Percentiles rank a stretch among this genome's conserved stretches.
Conservation (phyloP, 2,329 filamentous ascomycete genomes). For the Pseudogymnoascus sp. region DNA sequence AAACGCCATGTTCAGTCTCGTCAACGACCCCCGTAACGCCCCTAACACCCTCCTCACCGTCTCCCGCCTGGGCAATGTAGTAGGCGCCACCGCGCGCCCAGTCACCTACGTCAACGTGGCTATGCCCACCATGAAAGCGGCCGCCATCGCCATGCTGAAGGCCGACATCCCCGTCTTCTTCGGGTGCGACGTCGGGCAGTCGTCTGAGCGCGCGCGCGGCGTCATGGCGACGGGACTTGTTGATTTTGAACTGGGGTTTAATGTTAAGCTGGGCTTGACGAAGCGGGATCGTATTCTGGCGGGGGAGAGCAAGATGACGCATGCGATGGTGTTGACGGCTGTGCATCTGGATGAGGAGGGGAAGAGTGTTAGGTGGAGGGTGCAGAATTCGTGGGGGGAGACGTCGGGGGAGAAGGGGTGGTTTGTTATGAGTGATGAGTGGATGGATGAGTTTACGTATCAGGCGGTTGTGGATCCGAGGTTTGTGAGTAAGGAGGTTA, state of each 20-base stretch:
- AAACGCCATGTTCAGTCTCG: constrained; percentile 66
- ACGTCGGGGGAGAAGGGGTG: constrained; percentile 66
- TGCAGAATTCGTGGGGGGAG: constrained; percentile 80
- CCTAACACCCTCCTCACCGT: constrained; percentile 68
- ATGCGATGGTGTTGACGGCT: constrained; percentile 84
- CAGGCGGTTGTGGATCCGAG: constrained; percentile 76
- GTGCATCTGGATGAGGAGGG: constrained; percentile 66
- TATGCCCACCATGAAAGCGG: constrained; percentile 61
- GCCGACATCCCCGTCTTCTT: constrained; percentile 80
- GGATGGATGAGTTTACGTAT: constrained; percentile 76
- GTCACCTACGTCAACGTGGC: constrained; percentile 79
- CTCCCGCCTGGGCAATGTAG: constrained; percentile 70
- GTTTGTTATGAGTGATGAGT: constrained; percentile 80
- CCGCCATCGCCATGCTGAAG: constrained; percentile 69
- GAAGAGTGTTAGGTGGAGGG: constrained; percentile 67
- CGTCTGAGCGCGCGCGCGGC: constrained; percentile 56
- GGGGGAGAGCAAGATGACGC: constrained; percentile 77
- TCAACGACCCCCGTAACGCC: constrained; percentile 76
- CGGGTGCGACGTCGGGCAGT: constrained; percentile 80
- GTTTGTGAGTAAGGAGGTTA: constrained; percentile 56
- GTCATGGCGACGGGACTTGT: constrained; percentile 74
- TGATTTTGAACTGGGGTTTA: constrained; percentile 79
- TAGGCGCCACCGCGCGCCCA: constrained; percentile 55
- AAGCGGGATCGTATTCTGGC: constrained; percentile 68
- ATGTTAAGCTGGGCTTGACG: constrained; percentile 61